These are phyloP conservation scores for Picea glauca DNA, from an alignment of 75 land plant species.

Conservation along the genomic window DNA sequence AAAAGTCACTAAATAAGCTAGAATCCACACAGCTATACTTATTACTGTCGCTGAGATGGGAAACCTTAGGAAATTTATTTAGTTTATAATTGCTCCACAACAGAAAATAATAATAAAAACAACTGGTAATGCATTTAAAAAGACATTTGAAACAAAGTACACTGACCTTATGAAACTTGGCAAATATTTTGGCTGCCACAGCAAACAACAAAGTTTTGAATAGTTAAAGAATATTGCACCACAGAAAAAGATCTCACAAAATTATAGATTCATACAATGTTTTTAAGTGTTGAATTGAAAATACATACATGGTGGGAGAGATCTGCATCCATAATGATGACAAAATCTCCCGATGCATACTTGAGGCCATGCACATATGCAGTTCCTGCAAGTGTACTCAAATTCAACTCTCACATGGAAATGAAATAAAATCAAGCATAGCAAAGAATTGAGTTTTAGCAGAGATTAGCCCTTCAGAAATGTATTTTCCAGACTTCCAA, in stretches of 20 bases:
- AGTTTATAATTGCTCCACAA: background rate
- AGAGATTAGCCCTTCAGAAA: background rate
- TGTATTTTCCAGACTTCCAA: background rate
- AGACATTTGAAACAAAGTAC: background rate
- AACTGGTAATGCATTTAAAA: background rate
- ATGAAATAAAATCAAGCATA: background rate
- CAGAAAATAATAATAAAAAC: background rate
- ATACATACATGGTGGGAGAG: conserved; percentile 90
- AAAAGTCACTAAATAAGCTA: background rate
- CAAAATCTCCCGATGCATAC: conserved; percentile 90
- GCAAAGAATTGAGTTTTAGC: background rate
- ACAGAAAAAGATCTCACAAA: background rate
- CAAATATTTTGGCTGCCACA: conserved; percentile 90
- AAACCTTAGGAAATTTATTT: background rate
- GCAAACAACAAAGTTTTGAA: conserved; percentile 6
- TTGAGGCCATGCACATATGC: conserved; percentile 92
- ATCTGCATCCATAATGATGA: conserved; percentile 97
- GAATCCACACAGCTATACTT: background rate
- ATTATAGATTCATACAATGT: background rate
- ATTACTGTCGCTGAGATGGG: background rate
- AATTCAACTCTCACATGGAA: background rate
- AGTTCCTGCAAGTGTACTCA: conserved; percentile 63
- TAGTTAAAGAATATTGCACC: background rate
- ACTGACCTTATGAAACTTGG: conserved; percentile 88
- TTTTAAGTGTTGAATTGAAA: background rate